Evolutionary conservation across 345 rosid genomes (phyloP).

Genomic region (Boechera stricta): DNA sequence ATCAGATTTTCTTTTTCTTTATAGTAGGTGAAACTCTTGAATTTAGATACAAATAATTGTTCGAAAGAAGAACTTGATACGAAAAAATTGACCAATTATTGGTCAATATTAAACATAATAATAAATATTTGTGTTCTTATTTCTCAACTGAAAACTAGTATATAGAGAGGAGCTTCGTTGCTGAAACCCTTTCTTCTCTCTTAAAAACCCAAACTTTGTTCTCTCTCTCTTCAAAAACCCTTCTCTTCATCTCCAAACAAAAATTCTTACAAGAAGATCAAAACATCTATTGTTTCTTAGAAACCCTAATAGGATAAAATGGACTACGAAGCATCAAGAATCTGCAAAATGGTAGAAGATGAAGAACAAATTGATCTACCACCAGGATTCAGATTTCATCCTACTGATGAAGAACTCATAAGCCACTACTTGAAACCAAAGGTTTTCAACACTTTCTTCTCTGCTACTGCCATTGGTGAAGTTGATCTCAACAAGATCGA

Average conservation of each 20-base stretch:
- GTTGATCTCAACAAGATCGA: conserved; percentile 93
- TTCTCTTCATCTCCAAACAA: conserved; percentile 8
- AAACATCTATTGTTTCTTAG: not conserved
- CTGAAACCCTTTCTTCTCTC: conserved; percentile 38
- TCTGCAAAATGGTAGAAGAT: conserved; percentile 39
- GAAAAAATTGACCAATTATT: conserved; percentile 43
- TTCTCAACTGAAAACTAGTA: conserved; percentile 20
- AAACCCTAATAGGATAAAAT: conserved; percentile 27
- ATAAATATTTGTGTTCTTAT: not conserved
- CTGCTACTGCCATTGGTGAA: conserved; percentile 75
- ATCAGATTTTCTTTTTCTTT: not conserved
- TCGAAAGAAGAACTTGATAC: conserved; percentile 20
- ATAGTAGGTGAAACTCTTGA: conserved; percentile 41
- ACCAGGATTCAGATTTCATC: conserved; percentile 94
- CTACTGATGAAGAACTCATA: conserved; percentile 92
- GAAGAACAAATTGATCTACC: conserved; percentile 73
- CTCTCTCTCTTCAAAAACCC: conserved; percentile 26
- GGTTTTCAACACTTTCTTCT: conserved; percentile 62
- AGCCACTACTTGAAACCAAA: conserved; percentile 69
- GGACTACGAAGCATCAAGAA: conserved; percentile 34
- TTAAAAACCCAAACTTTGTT: conserved; percentile 10
- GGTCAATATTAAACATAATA: conserved; percentile 28
- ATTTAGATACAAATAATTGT: conserved; percentile 20
- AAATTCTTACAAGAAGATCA: conserved; percentile 2
- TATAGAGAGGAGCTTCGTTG: conserved; percentile 32